phyloP scores from a whole-genome alignment of 2,329 filamentous ascomycete genomes.

The Sclerotinia nivalis region DNA sequence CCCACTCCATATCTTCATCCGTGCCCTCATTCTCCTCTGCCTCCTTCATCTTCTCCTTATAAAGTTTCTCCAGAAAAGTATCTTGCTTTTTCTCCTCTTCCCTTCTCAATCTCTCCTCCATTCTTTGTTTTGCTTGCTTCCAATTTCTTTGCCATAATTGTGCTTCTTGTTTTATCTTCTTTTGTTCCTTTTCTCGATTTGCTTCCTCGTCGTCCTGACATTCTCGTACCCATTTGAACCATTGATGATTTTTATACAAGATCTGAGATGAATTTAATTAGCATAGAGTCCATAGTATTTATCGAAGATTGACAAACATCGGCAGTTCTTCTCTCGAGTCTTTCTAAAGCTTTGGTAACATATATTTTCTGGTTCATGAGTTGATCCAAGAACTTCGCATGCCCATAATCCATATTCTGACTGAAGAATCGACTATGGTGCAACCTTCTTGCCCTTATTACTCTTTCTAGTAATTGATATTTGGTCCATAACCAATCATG shows the following conservation, averaged over 20 bases:
- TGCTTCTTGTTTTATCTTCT: constrained; percentile 51
- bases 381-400: constrained; percentile 45
- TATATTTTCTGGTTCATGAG: constrained; percentile 42
- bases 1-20: constrained; percentile 46
- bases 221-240: constrained; percentile 50
- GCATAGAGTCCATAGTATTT: not conserved
- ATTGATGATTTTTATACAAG: constrained; percentile 49
- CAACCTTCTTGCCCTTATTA: constrained; percentile 46
- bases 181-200: constrained; percentile 50
- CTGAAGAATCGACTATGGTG: constrained; percentile 48
- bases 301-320: constrained; percentile 38
- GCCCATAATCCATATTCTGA: constrained; percentile 47
- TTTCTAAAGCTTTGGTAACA: constrained; percentile 44
- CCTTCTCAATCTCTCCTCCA: constrained; percentile 44
- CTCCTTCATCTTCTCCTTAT: constrained; percentile 45
- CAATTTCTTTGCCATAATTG: constrained; percentile 50
- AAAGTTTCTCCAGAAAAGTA: constrained; percentile 47
- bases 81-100: constrained; percentile 49
- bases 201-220: constrained; percentile 49
- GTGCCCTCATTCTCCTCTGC: constrained; percentile 33
- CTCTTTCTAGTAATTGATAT: constrained; percentile 43
- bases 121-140: constrained; percentile 47
- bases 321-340: constrained; percentile 46
- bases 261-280: constrained; percentile 9
- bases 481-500: constrained; percentile 46